Percentiles rank a stretch among this genome's conserved stretches.
Evolutionary conservation across 352 stramenopile genomes (phyloP).

Genomic region (Phytophthora ramorum): DNA sequence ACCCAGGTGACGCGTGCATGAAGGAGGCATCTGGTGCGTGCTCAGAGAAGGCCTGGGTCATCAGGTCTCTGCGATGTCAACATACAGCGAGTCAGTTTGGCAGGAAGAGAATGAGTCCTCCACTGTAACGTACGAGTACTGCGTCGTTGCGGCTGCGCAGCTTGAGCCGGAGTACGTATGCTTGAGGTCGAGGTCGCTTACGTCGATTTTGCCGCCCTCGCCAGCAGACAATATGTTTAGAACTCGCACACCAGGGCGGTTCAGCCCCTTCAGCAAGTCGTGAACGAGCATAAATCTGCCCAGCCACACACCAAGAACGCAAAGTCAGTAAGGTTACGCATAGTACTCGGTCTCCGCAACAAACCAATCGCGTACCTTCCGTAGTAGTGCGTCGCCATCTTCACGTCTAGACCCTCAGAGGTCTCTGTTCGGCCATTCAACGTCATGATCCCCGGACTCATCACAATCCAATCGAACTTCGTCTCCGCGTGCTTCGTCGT

Average conservation of each 20-base stretch:
- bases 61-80: slow-evolving; percentile 19
- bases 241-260: slow-evolving; percentile 28
- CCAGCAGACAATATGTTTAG: slow-evolving; percentile 23
- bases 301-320: background rate
- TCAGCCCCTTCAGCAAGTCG: slow-evolving; percentile 21
- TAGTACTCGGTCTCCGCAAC: background rate
- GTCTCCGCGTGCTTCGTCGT: slow-evolving; percentile 13
- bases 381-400: slow-evolving; percentile 39
- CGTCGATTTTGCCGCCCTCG: slow-evolving; percentile 17
- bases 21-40: no score
- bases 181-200: slow-evolving; percentile 37
- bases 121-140: slow-evolving; percentile 33
- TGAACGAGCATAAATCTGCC: slow-evolving; percentile 35
- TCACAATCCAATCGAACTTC: slow-evolving; percentile 36
- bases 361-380: slow-evolving; percentile 8
- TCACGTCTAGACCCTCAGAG: slow-evolving; percentile 23
- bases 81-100: background rate
- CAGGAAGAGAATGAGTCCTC: background rate
- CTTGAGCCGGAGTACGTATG: slow-evolving; percentile 19
- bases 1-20: no score
- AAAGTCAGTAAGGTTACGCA: background rate
- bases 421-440: slow-evolving; percentile 27
- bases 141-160: slow-evolving; percentile 25
- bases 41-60: no score
- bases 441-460: slow-evolving; percentile 28